Percentiles rank a stretch among this genome's conserved stretches.
phyloP scores from a whole-genome alignment of 345 rosid genomes.

The Populus euphratica region DNA sequence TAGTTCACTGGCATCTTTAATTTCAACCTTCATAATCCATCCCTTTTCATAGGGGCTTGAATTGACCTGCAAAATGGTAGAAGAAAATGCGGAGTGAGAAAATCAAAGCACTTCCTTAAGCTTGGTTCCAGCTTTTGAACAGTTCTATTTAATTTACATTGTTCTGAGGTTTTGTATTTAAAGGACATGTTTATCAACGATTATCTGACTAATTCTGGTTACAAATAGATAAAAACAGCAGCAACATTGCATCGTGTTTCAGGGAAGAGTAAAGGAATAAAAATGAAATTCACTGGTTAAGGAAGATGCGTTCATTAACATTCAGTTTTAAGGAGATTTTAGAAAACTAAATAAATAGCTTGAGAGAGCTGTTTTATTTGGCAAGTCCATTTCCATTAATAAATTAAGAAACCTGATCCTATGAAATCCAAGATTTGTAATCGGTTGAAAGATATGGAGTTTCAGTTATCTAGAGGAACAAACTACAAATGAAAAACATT shows the following conservation, averaged over 20 bases:
- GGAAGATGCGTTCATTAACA: not conserved
- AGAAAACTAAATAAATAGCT: not conserved
- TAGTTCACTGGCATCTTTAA: constrained; percentile 51
- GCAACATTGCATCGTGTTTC: not conserved
- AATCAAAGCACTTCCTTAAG: not conserved
- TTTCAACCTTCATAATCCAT: constrained; percentile 83
- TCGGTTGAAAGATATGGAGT: not conserved
- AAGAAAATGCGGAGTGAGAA: not conserved
- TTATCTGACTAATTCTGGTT: not conserved
- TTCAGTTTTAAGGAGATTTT: not conserved
- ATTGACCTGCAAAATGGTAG: constrained; percentile 50
- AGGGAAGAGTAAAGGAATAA: not conserved
- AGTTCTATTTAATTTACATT: not conserved
- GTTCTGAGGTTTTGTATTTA: not conserved
- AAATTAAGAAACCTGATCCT: not conserved
- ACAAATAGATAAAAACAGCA: not conserved
- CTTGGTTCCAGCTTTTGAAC: not conserved
- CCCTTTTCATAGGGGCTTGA: constrained; percentile 76
- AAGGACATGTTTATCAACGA: not conserved
- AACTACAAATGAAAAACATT: not conserved
- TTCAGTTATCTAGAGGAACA: not conserved
- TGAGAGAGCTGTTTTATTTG: not conserved
- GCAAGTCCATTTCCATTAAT: no score
- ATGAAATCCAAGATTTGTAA: not conserved
- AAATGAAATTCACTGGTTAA: not conserved